These are phyloP conservation scores for Monosporascus cannonballus DNA, from an alignment of 2,329 filamentous ascomycete species.

Conservation along the genomic window DNA sequence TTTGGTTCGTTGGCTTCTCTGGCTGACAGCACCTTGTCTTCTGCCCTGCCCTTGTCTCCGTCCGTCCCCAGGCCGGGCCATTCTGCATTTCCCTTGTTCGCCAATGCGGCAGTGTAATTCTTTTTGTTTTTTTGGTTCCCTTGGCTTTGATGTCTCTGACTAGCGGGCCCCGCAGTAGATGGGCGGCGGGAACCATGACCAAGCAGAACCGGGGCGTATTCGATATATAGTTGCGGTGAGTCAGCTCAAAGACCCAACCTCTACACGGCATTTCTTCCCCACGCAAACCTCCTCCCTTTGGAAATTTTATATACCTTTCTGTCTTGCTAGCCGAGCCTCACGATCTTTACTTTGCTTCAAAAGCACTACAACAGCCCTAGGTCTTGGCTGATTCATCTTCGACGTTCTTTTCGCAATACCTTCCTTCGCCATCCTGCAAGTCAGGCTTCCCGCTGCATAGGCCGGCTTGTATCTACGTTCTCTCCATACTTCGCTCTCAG, in stretches of 20 bases:
- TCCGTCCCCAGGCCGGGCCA: background rate
- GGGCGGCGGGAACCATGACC: background rate
- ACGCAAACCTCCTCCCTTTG: background rate
- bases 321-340: background rate
- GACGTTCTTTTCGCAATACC: background rate
- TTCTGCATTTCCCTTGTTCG: background rate
- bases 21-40: background rate
- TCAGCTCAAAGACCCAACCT: background rate
- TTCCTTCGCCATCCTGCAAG: background rate
- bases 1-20: background rate
- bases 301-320: background rate
- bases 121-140: background rate
- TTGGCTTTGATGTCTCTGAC: background rate
- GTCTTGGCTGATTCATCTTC: background rate
- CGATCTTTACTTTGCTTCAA: background rate
- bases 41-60: background rate
- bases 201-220: background rate
- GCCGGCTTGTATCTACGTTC: background rate
- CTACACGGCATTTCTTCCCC: background rate
- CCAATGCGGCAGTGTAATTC: background rate
- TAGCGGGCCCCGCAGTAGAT: background rate
- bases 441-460: background rate
- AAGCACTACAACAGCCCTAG: background rate
- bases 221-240: background rate
- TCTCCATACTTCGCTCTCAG: background rate